Base-by-base conservation (phyloP, 1,284 basidiomycete genomes). In the Tremellales sp. region DNA sequence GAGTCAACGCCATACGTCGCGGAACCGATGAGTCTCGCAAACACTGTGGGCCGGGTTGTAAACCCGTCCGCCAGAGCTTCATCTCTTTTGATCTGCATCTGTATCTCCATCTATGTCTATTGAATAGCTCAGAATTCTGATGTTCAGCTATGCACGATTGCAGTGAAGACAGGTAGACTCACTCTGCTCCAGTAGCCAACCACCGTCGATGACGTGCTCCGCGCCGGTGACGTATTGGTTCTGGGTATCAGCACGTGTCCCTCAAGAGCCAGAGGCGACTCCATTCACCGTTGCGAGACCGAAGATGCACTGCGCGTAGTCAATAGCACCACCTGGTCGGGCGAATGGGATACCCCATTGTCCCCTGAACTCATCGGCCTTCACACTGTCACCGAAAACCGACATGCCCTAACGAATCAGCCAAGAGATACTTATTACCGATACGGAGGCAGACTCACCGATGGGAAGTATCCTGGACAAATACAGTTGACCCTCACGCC, bases 151-250 rank as follows among this genome's bases (percentile, higher is more conserved):
- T 8, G 29, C 29, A 8, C 10, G n/a, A n/a, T n/a, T 31, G 29
- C 8, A 31, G 8, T 8, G 8, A 8, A 15, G 15, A 8, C 29
- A 39, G 46, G 13, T 41, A 22, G 7, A 58, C 63, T 57, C 45
- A 64, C 61, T 52, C 42, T 48, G 43, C 45, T 67, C 60, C 11
- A 72, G 53, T 21, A 74, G 53, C 70, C 70, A 74, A 29, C 69
- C 72, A 17, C 72, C 72, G 46, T 74, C 72, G 19, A 73, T 62
- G 29, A 71, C 48, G 21, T 70, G 37, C 41, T 72, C 64, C 15
- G 65, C 52, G 2, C 69, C 72, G 4, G 72, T 74, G 37, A 67
- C 49, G 50, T 72, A 74, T 53, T 62, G 56, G 56, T 74, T 74
- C 58, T 65, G 31, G 10, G 19, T 21, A 22, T n/a, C 33, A 26